Percentiles rank a stretch among this genome's conserved stretches.
These are phyloP conservation scores for Solanum aculeatissimum DNA, from an alignment of 305 asterid genomes.

Conservation along the genomic window DNA sequence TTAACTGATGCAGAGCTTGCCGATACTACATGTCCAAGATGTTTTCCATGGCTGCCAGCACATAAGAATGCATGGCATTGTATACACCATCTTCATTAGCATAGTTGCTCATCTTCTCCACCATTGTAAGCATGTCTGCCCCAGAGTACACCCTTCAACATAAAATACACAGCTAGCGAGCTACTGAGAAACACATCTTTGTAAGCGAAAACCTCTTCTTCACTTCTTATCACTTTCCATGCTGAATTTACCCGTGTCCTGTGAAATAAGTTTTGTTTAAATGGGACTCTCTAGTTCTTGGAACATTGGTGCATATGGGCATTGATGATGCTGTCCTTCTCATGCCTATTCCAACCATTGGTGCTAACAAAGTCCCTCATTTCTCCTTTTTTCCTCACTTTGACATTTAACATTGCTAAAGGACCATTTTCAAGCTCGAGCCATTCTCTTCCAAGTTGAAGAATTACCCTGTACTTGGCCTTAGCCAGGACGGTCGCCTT, in stretches of 20 bases:
- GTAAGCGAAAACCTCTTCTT: not conserved
- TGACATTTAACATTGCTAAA: not conserved
- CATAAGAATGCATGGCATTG: not conserved
- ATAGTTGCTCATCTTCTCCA: not conserved
- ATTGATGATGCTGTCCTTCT: not conserved
- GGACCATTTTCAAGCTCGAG: not conserved
- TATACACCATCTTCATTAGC: not conserved
- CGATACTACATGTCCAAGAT: not conserved
- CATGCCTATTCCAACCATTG: not conserved
- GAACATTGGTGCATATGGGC: not conserved
- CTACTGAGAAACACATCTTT: not conserved
- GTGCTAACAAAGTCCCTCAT: not conserved
- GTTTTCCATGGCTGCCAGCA: not conserved
- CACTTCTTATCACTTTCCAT: not conserved
- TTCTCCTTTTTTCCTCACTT: not conserved
- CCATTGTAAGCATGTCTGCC: not conserved
- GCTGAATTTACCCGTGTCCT: not conserved
- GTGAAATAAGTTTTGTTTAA: not conserved
- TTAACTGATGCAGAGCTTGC: not conserved
- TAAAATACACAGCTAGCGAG: not conserved
- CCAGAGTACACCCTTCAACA: not conserved
- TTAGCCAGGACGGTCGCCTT: not conserved
- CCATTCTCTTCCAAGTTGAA: not conserved
- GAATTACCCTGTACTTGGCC: not conserved
- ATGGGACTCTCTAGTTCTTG: not conserved